Evolutionary conservation across 2,329 filamentous ascomycete genomes (phyloP).

Genomic region (Xylaria arbuscula): DNA sequence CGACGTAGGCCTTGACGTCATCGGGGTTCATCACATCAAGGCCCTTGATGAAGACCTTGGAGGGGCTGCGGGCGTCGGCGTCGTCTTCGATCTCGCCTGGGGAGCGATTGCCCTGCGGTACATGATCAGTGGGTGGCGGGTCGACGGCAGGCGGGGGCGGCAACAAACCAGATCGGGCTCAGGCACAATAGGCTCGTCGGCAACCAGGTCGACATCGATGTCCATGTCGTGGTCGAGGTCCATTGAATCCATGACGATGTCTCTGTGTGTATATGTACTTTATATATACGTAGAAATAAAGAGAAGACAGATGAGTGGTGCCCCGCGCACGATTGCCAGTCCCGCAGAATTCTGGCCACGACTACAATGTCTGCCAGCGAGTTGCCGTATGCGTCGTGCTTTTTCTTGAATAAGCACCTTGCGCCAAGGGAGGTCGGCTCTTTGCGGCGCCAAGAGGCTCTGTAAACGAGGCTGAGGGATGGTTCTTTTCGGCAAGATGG

Average conservation of each 20-base stretch:
- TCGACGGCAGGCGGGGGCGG: conserved; percentile 2
- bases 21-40: conserved; percentile 83
- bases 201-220: conserved; percentile 65
- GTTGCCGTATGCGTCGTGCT: neutral
- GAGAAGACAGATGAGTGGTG: neutral
- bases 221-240: conserved; percentile 80
- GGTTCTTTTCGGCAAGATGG: neutral
- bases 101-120: conserved; percentile 49
- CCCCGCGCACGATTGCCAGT: too few species aligned
- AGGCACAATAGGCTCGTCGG: conserved; percentile 53
- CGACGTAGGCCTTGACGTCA: conserved; percentile 80
- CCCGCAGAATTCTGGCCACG: neutral
- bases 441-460: neutral
- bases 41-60: conserved; percentile 86
- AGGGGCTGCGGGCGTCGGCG: conserved; percentile 54
- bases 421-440: neutral
- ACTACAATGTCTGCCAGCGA: neutral
- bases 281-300: neutral
- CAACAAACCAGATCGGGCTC: conserved; percentile 42
- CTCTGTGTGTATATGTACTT: neutral
- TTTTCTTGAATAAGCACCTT: neutral
- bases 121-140: conserved; percentile 33
- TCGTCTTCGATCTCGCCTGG: conserved; percentile 49
- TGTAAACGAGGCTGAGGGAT: neutral
- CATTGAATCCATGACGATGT: conserved; percentile 60